Conservation (phyloP, 2,329 filamentous ascomycete species). For the Cercospora canescens region DNA sequence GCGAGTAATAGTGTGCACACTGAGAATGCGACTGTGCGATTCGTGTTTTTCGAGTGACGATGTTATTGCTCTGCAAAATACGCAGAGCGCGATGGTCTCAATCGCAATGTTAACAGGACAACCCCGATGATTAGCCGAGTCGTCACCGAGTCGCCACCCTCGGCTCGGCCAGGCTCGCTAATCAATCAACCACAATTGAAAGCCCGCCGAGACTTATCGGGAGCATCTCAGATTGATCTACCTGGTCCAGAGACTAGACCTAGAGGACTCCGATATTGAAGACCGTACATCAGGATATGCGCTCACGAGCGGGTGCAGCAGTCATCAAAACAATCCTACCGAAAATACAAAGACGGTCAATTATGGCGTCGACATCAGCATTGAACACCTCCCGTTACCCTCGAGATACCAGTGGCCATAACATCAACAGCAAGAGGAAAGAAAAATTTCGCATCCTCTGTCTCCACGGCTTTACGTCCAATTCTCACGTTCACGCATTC, state of each 20-base stretch:
- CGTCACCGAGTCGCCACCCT: too few species aligned
- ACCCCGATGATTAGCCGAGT: too few species aligned
- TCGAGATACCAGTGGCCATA: background rate
- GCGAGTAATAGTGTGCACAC: too few species aligned
- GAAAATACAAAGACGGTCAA: background rate
- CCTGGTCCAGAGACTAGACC: background rate
- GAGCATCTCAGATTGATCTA: background rate
- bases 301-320: background rate
- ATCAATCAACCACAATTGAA: too few species aligned
- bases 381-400: too few species aligned
- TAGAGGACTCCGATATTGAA: background rate
- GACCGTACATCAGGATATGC: background rate
- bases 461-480: constrained; percentile 27
- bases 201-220: too few species aligned
- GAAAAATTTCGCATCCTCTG: constrained; percentile 21
- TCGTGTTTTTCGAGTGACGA: too few species aligned
- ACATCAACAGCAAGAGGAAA: background rate
- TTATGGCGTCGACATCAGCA: background rate
- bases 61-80: too few species aligned
- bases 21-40: too few species aligned
- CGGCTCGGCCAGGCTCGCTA: too few species aligned
- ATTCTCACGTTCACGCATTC: constrained; percentile 22
- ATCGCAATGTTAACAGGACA: too few species aligned
- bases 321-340: background rate
- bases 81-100: too few species aligned